phyloP scores from a whole-genome alignment of 1,139 yeast species.

The Wickerhamomyces sp. region DNA sequence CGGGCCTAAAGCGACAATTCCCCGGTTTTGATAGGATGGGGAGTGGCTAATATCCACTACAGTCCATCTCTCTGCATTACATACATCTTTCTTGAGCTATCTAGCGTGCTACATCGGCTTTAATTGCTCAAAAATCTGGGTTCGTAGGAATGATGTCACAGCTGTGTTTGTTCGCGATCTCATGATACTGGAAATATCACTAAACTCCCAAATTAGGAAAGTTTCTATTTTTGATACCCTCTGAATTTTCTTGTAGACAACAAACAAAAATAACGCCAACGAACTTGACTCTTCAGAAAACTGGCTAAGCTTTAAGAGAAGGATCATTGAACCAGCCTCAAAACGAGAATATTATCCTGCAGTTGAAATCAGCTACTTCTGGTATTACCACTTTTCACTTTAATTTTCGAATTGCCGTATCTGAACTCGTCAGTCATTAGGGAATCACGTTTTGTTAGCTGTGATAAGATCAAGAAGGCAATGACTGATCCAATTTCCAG shows the following conservation, averaged over 20 bases:
- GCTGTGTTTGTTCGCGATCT: not conserved
- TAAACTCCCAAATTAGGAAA: not conserved
- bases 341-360: not conserved
- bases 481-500: not conserved
- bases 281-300: too few species aligned
- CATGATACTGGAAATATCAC: not conserved
- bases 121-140: not conserved
- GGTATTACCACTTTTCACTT: not conserved
- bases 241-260: not conserved
- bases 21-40: too few species aligned
- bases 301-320: not conserved
- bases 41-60: too few species aligned
- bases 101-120: too few species aligned
- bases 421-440: not conserved
- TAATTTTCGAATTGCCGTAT: not conserved
- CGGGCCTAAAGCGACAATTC: too few species aligned
- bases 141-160: not conserved
- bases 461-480: not conserved
- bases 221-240: not conserved
- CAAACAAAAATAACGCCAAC: not conserved
- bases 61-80: too few species aligned
- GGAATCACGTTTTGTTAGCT: too few species aligned
- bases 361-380: not conserved
- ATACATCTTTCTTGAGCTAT: too few species aligned
- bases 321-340: not conserved